These are phyloP conservation scores for Hsuehochloa calcarea DNA, from an alignment of 176 grass and related monocot genomes.

Conservation along the genomic window DNA sequence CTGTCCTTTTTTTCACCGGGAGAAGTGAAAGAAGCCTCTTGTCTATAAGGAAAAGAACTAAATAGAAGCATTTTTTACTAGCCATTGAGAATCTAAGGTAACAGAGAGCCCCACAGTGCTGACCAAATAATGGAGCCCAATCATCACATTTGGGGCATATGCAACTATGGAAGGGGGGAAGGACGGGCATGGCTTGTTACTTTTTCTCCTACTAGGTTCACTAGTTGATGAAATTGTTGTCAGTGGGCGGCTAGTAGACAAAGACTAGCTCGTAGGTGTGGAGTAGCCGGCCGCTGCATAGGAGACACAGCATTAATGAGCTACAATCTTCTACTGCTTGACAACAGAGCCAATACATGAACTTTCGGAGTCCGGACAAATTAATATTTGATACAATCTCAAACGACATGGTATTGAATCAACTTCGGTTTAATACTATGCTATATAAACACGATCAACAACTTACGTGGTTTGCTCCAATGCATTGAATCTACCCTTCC, in stretches of 20 bases:
- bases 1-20: background rate
- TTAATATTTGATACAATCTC: background rate
- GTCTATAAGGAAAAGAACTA: background rate
- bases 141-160: conserved; percentile 19
- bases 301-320: conserved; percentile 47
- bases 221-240: conserved; percentile 12
- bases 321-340: conserved; percentile 36
- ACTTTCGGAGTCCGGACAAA: background rate
- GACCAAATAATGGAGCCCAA: conserved; percentile 32
- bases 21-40: conserved; percentile 4
- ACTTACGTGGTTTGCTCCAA: no score
- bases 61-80: background rate
- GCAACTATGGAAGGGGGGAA: background rate
- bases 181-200: background rate
- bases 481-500: no score
- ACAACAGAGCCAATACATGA: conserved; percentile 11
- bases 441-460: no score
- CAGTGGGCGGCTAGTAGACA: background rate
- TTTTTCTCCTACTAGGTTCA: background rate
- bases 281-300: conserved; percentile 32
- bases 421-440: no score
- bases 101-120: conserved; percentile 27
- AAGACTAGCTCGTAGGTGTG: conserved; percentile 29
- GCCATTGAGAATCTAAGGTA: background rate
- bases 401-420: no score